Base-by-base conservation (phyloP, 2,329 filamentous ascomycete species). In the Diaporthe destruens region DNA sequence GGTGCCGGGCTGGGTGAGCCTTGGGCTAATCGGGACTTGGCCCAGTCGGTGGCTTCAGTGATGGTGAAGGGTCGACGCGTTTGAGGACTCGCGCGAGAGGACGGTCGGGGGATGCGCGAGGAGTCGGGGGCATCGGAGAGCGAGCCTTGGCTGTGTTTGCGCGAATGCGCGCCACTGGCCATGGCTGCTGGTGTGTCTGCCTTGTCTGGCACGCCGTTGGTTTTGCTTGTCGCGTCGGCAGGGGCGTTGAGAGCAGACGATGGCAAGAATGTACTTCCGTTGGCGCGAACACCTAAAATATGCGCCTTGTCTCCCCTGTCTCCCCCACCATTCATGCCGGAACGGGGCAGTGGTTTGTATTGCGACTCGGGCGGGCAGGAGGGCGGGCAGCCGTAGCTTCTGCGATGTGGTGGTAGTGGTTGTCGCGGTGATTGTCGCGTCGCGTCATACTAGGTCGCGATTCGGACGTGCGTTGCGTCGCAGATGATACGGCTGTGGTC, bases 1-100 rank as follows among this genome's bases (percentile, higher is more conserved):
- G 87, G 87, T 1, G 87, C 87, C 0, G 87, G 87, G 70, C 87
- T 88, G 0, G 87, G 87, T 2, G 86, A 88, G 23, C 82, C 86
- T 73, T 85, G 83, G 78, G 79, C 75, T n/a, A 74, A 77, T 42
- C 79, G 79, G 44, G 81, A 80, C 69, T 82, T 80, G 3, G 79
- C 81, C 76, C 81, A 76, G 51, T 75, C 77, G 76, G 83, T 85
- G 8, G 86, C 85, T 55, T 87, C 85, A 20, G 79, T 75, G 23
- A 87, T 76, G 3, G 82, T 82, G 4, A 87, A 55, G 20, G 71
- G 80, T 36, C 80, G 79, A 2, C 81, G 76, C 63, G 78, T 75
- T 44, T 71, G 55, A 47, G 75, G 44, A 65, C 73, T 56, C 69
- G 75, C 29, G 32, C 34, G 49, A 59, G 74, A 75, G 56, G 75